Conservation (phyloP, 352 stramenopile genomes). For the Pythium myriotylum region DNA sequence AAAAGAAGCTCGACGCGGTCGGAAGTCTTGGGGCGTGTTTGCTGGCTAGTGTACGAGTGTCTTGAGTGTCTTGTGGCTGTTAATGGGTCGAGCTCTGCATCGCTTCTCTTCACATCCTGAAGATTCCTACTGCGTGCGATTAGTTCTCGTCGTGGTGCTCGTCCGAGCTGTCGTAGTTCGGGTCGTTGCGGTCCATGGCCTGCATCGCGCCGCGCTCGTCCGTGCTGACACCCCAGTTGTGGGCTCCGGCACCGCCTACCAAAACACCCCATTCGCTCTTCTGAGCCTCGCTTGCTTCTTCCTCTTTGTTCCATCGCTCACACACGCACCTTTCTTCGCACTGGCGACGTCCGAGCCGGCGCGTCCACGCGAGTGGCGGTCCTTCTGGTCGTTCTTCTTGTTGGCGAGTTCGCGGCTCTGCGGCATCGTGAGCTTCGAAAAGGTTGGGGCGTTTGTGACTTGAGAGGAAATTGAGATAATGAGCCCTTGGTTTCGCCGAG, state of each 20-base stretch:
- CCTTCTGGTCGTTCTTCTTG: constrained; percentile 88
- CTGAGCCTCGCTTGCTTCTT: no score
- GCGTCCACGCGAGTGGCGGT: constrained; percentile 74
- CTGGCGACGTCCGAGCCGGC: constrained; percentile 40
- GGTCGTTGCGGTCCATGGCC: constrained; percentile 69
- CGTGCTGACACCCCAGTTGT: constrained; percentile 76
- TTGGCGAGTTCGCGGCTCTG: constrained; percentile 77
- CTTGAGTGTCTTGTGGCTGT: no score
- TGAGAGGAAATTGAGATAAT: constrained; percentile 1
- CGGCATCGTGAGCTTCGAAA: constrained; percentile 52
- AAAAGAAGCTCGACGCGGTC: no score
- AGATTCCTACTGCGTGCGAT: neutral
- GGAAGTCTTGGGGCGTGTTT: no score
- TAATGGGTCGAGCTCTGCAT: neutral
- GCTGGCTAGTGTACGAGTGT: no score
- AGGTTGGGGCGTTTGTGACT: neutral
- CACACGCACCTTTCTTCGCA: constrained; percentile 61
- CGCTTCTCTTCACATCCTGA: neutral
- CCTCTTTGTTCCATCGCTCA: no score
- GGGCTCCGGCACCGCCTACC: constrained; percentile 72
- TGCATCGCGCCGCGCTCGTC: constrained; percentile 40
- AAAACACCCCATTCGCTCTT: neutral
- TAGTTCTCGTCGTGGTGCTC: constrained; percentile 11
- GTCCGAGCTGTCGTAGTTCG: constrained; percentile 67
- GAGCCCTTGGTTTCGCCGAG: neutral